Evolutionary conservation across 768 basidiomycete species (phyloP).

Genomic region (Tulasnella sp.): DNA sequence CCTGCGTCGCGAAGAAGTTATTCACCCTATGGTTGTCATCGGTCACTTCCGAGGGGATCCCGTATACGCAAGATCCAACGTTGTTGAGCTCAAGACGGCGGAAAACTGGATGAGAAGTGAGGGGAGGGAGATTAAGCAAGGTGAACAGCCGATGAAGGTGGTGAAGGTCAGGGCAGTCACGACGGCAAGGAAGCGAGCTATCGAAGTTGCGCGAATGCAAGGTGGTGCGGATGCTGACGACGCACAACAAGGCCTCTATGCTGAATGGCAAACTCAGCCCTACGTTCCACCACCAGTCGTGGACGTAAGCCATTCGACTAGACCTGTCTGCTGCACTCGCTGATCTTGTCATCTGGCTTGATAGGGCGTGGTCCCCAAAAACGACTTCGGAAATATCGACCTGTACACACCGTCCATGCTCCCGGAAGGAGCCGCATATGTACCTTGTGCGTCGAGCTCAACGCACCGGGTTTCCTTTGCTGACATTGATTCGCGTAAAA

Average conservation of each 20-base stretch:
- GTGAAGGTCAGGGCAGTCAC: conserved; percentile 79
- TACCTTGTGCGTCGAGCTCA: conserved; percentile 60
- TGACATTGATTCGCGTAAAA: conserved; percentile 8
- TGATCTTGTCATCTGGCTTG: background rate
- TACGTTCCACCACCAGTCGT: conserved; percentile 70
- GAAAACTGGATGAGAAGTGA: conserved; percentile 85
- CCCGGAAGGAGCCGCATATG: conserved; percentile 70
- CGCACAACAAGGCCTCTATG: conserved; percentile 79
- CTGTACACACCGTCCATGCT: conserved; percentile 92
- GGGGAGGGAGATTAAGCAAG: conserved; percentile 58
- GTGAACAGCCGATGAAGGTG: conserved; percentile 78
- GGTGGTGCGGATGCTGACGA: conserved; percentile 35
- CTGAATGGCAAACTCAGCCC: conserved; percentile 67
- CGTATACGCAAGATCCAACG: conserved; percentile 75
- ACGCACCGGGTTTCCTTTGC: background rate
- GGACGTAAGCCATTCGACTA: conserved; percentile 44
- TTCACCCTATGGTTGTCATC: conserved; percentile 66
- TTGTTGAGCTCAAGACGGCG: conserved; percentile 75
- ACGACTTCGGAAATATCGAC: conserved; percentile 94
- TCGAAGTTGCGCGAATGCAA: conserved; percentile 43
- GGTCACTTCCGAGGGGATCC: conserved; percentile 89
- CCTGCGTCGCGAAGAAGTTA: conserved; percentile 74
- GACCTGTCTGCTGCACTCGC: too few species aligned
- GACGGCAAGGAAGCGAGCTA: conserved; percentile 59
- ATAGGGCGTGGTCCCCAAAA: conserved; percentile 87